Evolutionary conservation across 192 early-diverging fungal species (phyloP), one percentile per base, ranked within the genome.

Genomic region (Helicostylum pulchrum): DNA sequence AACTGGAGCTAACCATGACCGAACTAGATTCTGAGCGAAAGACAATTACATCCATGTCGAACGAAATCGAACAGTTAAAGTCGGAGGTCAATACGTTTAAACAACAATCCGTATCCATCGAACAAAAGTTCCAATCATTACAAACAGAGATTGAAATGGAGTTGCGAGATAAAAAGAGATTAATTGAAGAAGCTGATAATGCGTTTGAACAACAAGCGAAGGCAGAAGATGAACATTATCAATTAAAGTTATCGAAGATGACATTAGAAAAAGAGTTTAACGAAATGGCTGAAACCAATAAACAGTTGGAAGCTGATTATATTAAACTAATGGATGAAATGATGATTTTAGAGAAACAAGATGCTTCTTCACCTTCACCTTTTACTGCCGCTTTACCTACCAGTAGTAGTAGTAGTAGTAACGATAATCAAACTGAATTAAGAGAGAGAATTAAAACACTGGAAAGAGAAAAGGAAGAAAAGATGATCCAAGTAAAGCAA

Each of bases 271-370:
- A 55, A 10, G 81, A 87, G 30, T 75, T 76, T 17, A 78, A 83
- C 12, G 76, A 82, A 32, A 70, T 89, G 9, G 49, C 78, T 53
- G 82, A 85, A 30, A 80, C 85, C n/a, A 82, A 87, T 53, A 78
- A 82, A 46, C 83, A 84, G 66, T 77, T 89, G n/a, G 90, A 92
- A 62, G 77, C 80, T 21, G 89, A 89, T 71, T 87, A 85, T 68
- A 72, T 87, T 49, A 82, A 86, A 48, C 73, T 92, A 34, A 85
- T 88, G 68, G 88, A 89, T 20, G 90, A 92, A 60, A 80, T 89
- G 60, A 87, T 90, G 59, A 68, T 76, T 49, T 69, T 92, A 60
- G 83, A 80, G 47, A 74, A 77, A 0, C 85, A 90, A 67, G 21
- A 43, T 15, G 44, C 47, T 7, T 36, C 34, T 5, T 36, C 34